Conservation (phyloP, 2,329 filamentous ascomycete species). For the Sclerotinia subarctica region DNA sequence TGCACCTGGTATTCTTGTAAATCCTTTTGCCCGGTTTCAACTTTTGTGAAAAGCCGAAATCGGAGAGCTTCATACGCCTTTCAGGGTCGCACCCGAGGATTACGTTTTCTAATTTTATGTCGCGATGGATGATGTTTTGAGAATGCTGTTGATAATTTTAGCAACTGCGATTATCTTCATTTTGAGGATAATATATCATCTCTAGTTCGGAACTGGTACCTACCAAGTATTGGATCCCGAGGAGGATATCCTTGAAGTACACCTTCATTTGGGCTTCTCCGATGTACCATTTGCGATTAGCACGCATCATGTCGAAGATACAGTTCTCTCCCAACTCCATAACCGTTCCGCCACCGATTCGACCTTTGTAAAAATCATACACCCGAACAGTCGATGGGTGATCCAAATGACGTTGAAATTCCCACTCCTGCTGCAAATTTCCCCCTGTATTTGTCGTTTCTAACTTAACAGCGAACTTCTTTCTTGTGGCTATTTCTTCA, state of each 20-base stretch:
- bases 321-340: not conserved
- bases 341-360: not conserved
- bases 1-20: not conserved
- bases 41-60: not conserved
- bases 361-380: not conserved
- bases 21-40: not conserved
- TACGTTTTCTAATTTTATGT: not conserved
- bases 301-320: not conserved
- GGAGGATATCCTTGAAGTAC: not conserved
- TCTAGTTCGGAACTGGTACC: not conserved
- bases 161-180: not conserved
- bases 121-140: not conserved
- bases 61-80: not conserved
- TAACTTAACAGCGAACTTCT: not conserved
- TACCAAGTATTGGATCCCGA: not conserved
- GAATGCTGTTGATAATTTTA: not conserved
- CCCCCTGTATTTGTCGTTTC: not conserved
- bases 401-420: not conserved
- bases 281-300: not conserved
- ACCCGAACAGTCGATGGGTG: not conserved
- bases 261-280: not conserved
- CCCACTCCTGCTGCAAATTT: not conserved
- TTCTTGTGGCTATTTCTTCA: too few species aligned
- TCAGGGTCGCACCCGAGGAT: not conserved
- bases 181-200: too few species aligned